phyloP scores from a whole-genome alignment of 345 rosid species.

The Pugionium cornutum region DNA sequence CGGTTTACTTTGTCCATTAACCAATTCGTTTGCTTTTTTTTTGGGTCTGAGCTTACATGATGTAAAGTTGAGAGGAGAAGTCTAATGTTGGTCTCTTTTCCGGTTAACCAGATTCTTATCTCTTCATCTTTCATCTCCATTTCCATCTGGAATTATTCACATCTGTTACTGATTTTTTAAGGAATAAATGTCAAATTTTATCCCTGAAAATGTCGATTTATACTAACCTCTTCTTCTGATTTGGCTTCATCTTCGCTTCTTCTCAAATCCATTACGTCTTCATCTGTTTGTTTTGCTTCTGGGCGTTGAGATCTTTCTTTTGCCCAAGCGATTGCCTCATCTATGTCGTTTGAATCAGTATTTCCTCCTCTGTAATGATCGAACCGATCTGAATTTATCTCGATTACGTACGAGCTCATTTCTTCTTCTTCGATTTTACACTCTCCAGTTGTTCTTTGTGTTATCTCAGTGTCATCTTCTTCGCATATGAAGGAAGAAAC shows the following conservation, averaged over 20 bases:
- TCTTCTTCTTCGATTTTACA: conserved; percentile 33
- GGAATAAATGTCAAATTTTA: too few relatives aligned
- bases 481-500: conserved; percentile 58
- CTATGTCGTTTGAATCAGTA: conserved; percentile 43
- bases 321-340: conserved; percentile 47
- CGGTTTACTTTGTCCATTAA: neutral
- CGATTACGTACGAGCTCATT: conserved; percentile 84
- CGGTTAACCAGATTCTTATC: conserved; percentile 65
- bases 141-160: conserved; percentile 47
- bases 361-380: conserved; percentile 48
- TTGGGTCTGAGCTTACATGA: conserved; percentile 45
- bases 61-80: conserved; percentile 78
- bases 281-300: conserved; percentile 46
- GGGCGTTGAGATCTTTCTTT: conserved; percentile 43
- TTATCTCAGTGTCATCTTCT: conserved; percentile 37
- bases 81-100: conserved; percentile 72
- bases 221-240: conserved; percentile 49
- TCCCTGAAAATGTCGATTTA: neutral
- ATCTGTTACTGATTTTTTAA: neutral
- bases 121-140: conserved; percentile 65
- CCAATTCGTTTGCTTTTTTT: too few relatives aligned
- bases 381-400: conserved; percentile 73
- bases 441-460: conserved; percentile 35
- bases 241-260: conserved; percentile 37
- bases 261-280: conserved; percentile 40